Evolutionary conservation across 495 filamentous ascomycete genomes (phyloP).

Genomic region (Podospora tetraspora): DNA sequence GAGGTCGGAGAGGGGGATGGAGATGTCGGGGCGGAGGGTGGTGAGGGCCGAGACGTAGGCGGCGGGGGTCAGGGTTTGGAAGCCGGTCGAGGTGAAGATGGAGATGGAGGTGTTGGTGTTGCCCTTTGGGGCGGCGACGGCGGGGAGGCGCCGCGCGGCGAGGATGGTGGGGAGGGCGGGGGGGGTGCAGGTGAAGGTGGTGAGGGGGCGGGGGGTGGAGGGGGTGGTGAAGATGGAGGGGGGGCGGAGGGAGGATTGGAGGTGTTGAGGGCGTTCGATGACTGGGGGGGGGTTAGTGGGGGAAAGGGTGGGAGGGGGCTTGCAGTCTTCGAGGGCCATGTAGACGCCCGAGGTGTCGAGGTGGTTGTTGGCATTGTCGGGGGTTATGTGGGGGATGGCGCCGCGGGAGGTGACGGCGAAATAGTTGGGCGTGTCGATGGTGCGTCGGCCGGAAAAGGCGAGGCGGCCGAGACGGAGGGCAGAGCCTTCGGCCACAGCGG

Average conservation of each 20-base stretch:
- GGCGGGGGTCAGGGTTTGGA: constrained; percentile 57
- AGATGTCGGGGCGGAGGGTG: constrained; percentile 71
- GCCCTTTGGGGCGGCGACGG: constrained; percentile 63
- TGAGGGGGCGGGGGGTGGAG: constrained; percentile 50
- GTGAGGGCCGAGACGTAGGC: constrained; percentile 61
- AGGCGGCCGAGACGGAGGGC: constrained; percentile 58
- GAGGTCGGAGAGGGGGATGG: constrained; percentile 72
- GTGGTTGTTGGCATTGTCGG: constrained; percentile 68
- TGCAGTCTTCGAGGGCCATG: constrained; percentile 90
- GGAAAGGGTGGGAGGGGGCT: constrained; percentile 22
- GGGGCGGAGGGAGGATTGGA: constrained; percentile 32
- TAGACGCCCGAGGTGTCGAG: constrained; percentile 65
- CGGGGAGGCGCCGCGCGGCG: constrained; percentile 69
- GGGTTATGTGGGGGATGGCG: constrained; percentile 77
- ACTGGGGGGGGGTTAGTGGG: constrained; percentile 45
- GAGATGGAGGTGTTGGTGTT: constrained; percentile 70
- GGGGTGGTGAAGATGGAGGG: constrained; percentile 34
- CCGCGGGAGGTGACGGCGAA: constrained; percentile 76
- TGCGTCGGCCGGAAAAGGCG: constrained; percentile 50
- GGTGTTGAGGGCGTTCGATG: constrained; percentile 62
- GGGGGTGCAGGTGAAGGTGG: constrained; percentile 64
- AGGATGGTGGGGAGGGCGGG: constrained; percentile 58
- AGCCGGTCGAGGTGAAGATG: constrained; percentile 79
- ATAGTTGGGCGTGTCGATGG: constrained; percentile 75
- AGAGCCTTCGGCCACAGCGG: constrained; percentile 27